These are phyloP conservation scores for Cyphellophora attinorum DNA, from an alignment of 2,329 filamentous ascomycete species.

Conservation along the genomic window DNA sequence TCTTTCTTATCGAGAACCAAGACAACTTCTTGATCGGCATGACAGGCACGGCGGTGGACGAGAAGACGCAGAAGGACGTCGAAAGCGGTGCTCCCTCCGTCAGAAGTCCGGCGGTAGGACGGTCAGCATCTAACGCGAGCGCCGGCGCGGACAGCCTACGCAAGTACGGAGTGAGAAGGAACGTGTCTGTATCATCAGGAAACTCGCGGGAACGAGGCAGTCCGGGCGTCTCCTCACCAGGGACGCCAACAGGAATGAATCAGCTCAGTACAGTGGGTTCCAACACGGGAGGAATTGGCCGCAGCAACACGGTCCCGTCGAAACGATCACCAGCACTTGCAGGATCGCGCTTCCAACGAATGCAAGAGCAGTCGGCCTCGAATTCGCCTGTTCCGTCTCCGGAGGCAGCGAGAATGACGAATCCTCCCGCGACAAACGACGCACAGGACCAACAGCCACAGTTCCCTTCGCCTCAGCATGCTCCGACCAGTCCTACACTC, in stretches of 20 bases:
- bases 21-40: constrained; percentile 98
- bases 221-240: constrained; percentile 60
- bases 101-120: constrained; percentile 49
- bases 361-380: constrained; percentile 10
- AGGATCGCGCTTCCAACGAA: constrained; percentile 55
- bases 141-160: constrained; percentile 79
- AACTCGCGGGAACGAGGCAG: constrained; percentile 60
- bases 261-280: constrained; percentile 22
- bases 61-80: constrained; percentile 58
- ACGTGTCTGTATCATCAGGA: constrained; percentile 86
- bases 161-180: constrained; percentile 69
- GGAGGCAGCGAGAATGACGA: no score
- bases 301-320: constrained; percentile 88
- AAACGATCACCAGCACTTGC: constrained; percentile 71
- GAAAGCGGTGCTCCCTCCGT: constrained; percentile 54
- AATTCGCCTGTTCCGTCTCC: constrained; percentile 6
- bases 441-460: no score
- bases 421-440: no score
- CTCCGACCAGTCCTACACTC: neutral
- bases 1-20: constrained; percentile 97
- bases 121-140: constrained; percentile 81
- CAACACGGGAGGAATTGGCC: constrained; percentile 51
- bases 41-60: constrained; percentile 96
- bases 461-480: neutral
- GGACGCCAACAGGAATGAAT: constrained; percentile 41